Evolutionary conservation across 1,284 basidiomycete species (phyloP), one percentile per base, ranked within the genome.

Genomic region (Cryptococcus neoformans): DNA sequence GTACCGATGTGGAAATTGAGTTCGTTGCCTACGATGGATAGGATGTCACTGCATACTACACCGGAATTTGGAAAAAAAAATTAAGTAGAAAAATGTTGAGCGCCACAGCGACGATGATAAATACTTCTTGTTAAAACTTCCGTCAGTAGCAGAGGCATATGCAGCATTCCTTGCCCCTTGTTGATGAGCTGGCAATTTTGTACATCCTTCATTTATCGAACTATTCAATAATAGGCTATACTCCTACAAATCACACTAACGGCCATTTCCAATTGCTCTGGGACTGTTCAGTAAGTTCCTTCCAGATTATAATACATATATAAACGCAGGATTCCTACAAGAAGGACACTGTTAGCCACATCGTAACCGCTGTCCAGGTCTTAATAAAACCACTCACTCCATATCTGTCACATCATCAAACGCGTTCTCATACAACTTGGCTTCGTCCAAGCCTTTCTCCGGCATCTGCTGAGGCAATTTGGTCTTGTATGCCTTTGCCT

Each of bases 1-100:
- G 83, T 10, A 85, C 84, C 2, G 81, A 81, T 58, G 81, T 87
- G 37, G 85, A 87, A 77, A 83, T 87, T 46, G 86, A 87, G 65
- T 86, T 84, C 60, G 79, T 84, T 40, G 85, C 85, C 35, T 74
- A 70, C 56, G 67, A 72, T 45, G 70, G 65, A 14, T 47, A 47
- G 28, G 46, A 46, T 17, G 44, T 46, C 16, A 4, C 40, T 16
- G 16, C 16, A 41, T 41, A 41, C 12, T 12, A 12, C 40, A 12
- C 11, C 12, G 16, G 3, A 16, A n/a, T n/a, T n/a, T n/a, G n/a
- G n/a, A n/a, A n/a, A n/a, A n/a, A n/a, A n/a, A n/a, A n/a, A n/a
- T n/a, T n/a, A 41, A 41, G 40, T 4, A 11, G 40, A 16, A 16
- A 41, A 41, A 16, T 5, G 3, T 4, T 41, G 12, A 41, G 12